A percentile compares a stretch with the other conserved stretches of the same genome.
phyloP scores from a whole-genome alignment of 139 green algal genomes.

The Mesotaenium endlicherianum region DNA sequence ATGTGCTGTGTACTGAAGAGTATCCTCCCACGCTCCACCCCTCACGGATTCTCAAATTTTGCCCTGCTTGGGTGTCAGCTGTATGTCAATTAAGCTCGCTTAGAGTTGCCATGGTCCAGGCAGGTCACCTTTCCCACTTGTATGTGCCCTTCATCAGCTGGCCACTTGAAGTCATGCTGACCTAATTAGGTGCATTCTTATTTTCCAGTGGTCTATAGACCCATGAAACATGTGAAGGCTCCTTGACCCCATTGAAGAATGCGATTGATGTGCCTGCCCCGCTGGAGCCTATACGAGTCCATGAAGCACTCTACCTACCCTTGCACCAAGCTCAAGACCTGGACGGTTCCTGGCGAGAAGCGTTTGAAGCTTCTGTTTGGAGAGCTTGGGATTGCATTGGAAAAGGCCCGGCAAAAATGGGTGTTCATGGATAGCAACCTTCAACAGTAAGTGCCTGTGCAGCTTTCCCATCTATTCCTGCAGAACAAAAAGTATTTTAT shows the following conservation, averaged over 20 bases:
- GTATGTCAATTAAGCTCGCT: background rate
- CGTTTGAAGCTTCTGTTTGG: slow-evolving; percentile 72
- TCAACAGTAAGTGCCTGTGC: slow-evolving; percentile 6
- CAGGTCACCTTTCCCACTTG: background rate
- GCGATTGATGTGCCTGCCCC: slow-evolving; percentile 57
- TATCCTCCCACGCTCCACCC: too few species aligned
- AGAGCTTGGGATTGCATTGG: slow-evolving; percentile 71
- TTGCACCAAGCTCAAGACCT: slow-evolving; percentile 76
- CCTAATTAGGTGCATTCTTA: background rate
- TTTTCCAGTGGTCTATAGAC: slow-evolving; percentile 4
- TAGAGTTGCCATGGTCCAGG: background rate
- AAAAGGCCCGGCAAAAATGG: slow-evolving; percentile 46
- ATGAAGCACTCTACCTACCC: slow-evolving; percentile 80
- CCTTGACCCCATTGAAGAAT: slow-evolving; percentile 29
- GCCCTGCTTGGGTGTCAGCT: too few species aligned
- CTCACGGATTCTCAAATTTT: too few species aligned
- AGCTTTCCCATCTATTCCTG: too few species aligned
- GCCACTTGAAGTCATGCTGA: background rate
- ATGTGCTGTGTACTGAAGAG: too few species aligned
- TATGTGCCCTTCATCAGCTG: background rate
- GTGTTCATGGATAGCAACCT: slow-evolving; percentile 48
- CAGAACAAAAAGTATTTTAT: too few species aligned
- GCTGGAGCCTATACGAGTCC: slow-evolving; percentile 85
- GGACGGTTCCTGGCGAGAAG: slow-evolving; percentile 67
- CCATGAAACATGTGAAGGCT: too few species aligned